Evolutionary conservation across 257 asterid genomes (phyloP).

Genomic region (Solanum chilense): DNA sequence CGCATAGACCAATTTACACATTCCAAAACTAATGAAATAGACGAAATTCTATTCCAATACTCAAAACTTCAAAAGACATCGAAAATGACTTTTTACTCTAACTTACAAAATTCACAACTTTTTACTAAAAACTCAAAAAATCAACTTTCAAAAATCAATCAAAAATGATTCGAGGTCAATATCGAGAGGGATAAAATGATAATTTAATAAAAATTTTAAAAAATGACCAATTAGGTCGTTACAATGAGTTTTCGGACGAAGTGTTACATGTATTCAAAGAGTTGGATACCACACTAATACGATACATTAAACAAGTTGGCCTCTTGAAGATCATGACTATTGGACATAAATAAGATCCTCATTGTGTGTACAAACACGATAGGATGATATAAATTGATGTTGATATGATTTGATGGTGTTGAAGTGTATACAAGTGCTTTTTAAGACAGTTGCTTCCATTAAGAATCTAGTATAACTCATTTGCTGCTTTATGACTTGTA

Average conservation of each 20-base stretch:
- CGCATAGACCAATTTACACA: not conserved
- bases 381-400: no score
- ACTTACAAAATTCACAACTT: no score
- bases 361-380: not conserved
- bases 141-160: no score
- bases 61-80: no score
- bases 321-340: not conserved
- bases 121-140: no score
- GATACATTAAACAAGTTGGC: not conserved
- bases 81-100: no score
- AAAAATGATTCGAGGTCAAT: no score
- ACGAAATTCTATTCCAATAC: no score
- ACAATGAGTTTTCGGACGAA: not conserved
- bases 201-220: no score
- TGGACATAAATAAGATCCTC: not conserved
- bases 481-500: not conserved
- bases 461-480: not conserved
- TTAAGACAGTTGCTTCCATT: not conserved
- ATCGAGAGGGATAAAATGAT: not conserved
- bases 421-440: not conserved
- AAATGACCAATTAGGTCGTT: not conserved
- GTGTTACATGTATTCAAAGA: not conserved
- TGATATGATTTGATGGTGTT: not conserved
- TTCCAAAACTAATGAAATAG: no score
- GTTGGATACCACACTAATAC: not conserved